Conservation (phyloP, 495 filamentous ascomycete species). For the Lepidopterella palustris region DNA sequence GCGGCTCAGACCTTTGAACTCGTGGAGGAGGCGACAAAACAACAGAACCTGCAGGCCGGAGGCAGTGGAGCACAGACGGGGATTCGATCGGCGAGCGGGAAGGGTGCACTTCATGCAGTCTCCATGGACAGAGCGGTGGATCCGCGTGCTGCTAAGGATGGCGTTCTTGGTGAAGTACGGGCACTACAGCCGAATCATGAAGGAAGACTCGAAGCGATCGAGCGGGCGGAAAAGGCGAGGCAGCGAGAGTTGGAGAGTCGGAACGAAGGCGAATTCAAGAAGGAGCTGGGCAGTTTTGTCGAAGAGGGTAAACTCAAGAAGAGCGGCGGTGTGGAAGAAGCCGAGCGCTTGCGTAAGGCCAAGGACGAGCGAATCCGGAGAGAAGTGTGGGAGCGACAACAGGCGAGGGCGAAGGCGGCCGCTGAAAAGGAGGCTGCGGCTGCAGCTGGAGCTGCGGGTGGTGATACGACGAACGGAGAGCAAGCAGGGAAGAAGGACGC, state of each 20-base stretch:
- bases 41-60: constrained; percentile 70
- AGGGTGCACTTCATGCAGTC: constrained; percentile 46
- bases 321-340: constrained; percentile 88
- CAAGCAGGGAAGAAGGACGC: neutral
- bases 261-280: constrained; percentile 71
- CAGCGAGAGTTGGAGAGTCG: constrained; percentile 81
- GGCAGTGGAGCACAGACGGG: neutral
- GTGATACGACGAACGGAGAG: neutral
- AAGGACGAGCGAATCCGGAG: constrained; percentile 83
- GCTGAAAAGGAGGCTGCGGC: constrained; percentile 28
- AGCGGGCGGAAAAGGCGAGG: constrained; percentile 81
- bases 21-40: constrained; percentile 92
- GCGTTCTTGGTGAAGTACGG: constrained; percentile 85
- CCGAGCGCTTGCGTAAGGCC: constrained; percentile 71
- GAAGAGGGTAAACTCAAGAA: constrained; percentile 92
- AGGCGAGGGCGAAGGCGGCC: constrained; percentile 32
- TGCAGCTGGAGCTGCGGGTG: constrained; percentile 8
- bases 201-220: constrained; percentile 85
- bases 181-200: constrained; percentile 95
- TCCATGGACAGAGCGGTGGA: constrained; percentile 61
- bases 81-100: constrained; percentile 21
- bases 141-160: constrained; percentile 76
- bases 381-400: constrained; percentile 75
- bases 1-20: constrained; percentile 85
- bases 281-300: constrained; percentile 83